Evolutionary conservation across 2,329 filamentous ascomycete genomes (phyloP), one percentile per base, ranked within the genome.

Genomic region (Acephala macrosclerotiorum): DNA sequence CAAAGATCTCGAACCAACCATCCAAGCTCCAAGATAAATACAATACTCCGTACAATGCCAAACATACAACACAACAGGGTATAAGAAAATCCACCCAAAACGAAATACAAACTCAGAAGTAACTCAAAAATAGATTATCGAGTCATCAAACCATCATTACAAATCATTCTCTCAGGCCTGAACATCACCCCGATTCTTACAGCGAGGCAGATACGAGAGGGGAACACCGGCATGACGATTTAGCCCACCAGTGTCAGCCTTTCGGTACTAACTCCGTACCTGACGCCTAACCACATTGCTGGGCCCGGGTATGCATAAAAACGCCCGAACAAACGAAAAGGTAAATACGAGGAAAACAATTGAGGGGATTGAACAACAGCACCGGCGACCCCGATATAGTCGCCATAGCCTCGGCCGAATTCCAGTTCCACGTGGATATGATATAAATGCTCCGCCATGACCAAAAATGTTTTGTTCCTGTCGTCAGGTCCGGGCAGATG

Each of bases 181-280:
- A 9, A 22, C n/a, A 53, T 53, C 25, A 26, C 12, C 9, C 49
- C 26, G 22, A 53, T 53, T 29, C 26, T 53, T 25, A 26, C 49
- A 22, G 49, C 26, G 26, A 53, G 49, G 49, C 49, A 53, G 49
- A 53, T 22, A 49, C 45, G 40, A 42, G 40, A 42, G 40, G n/a
- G 4, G n/a, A 25, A 49, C 20, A 20, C 16, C 42, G 45, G 45
- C 45, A 14, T 22, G 22, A 26, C 47, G 14, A 29, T 29, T 53
- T 25, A 53, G 49, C 49, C 49, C 49, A 53, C 11, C 18, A 11
- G 49, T 3, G 22, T 11, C 49, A 26, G 25, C 49, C 25, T 12
- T 18, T 26, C 25, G 49, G 22, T 33, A 33, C 29, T 33, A 9
- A 33, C 29, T 33, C 29, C 29, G 49, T 53, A 53, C 49, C 49